Evolutionary conservation across 352 stramenopile genomes (phyloP), one percentile per base, ranked within the genome.

Genomic region (Phytophthora nicotianae): DNA sequence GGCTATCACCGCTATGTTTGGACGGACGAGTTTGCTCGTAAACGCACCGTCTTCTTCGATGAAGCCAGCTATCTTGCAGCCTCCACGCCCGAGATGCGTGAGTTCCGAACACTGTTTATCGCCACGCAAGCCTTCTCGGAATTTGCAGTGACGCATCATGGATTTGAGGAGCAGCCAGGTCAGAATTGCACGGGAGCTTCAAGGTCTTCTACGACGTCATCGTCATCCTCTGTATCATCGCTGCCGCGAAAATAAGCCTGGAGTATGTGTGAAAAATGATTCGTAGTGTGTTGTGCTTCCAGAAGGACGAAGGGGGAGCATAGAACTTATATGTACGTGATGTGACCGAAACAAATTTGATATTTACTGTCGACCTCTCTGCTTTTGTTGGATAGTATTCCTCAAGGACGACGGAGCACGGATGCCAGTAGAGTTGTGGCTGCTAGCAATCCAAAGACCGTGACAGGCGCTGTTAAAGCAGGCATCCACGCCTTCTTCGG

Each of bases 21-120:
- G 86, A 91, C 79, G 3, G 86, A 95, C 65, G 84, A 95, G 64
- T 91, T 91, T 68, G 87, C 81, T 19, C 74, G 80, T 35, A 82
- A 88, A 29, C 78, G 84, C 43, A 92, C 86, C 7, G 72, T 90
- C 9, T 93, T 95, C 55, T 93, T 95, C 49, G 86, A 95, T 52
- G 86, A 95, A 56, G 86, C 86, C 20, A 93, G 86, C 58, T 95
- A 95, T 53, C 58, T 95, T 21, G 86, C 86, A 23, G 80, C 81
- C 5, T 95, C 86, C 7, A 46, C 81, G 5, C 81, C 79, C 0
- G 77, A 89, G 19, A 91, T 87, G 66, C 86, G 86, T 26, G 82
- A 93, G 52, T 93, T 95, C 42, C 81, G 85, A 56, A 95, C 84
- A 21, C 68, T 85, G n/a, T 93, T 95, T 52, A 90, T 90, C 49